phyloP scores from a whole-genome alignment of 2,329 filamentous ascomycete species.

The Colletotrichum chrysophilum region DNA sequence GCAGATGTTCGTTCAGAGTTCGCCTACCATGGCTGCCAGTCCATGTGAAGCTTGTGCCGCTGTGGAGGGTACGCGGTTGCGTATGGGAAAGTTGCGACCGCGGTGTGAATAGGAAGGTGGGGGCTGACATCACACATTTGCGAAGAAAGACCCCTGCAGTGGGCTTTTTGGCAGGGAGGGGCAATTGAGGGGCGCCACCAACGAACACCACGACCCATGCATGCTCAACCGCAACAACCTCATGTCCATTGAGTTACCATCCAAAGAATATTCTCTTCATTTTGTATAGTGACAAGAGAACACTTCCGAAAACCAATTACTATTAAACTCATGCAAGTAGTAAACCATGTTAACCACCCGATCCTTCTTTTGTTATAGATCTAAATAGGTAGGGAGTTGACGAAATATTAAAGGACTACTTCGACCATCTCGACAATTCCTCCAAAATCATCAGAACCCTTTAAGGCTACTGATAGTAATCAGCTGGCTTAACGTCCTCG shows the following conservation, averaged over 20 bases:
- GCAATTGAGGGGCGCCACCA: constrained; percentile 12
- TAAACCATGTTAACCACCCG: not conserved
- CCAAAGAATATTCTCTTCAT: not conserved
- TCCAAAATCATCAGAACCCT: not conserved
- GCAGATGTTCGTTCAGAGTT: not conserved
- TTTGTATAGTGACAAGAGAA: not conserved
- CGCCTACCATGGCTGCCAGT: constrained; percentile 43
- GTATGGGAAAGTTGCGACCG: constrained; percentile 2
- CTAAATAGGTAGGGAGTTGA: not conserved
- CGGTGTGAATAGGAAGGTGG: constrained; percentile 15
- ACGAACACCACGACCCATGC: not conserved
- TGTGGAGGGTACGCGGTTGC: constrained; percentile 26
- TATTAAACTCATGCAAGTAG: not conserved
- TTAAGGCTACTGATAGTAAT: not conserved
- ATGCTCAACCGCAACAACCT: not conserved
- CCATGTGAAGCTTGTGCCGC: constrained; percentile 33
- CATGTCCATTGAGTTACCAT: not conserved
- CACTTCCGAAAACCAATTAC: not conserved
- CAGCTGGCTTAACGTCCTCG: not conserved
- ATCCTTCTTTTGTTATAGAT: not conserved
- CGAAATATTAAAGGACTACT: not conserved
- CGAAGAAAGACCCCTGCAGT: constrained; percentile 6
- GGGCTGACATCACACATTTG: constrained; percentile 22
- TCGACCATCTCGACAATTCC: not conserved
- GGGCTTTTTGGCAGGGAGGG: constrained; percentile 1